Conservation (phyloP, 2,329 filamentous ascomycete genomes). For the Ophiostoma tasmaniense region DNA sequence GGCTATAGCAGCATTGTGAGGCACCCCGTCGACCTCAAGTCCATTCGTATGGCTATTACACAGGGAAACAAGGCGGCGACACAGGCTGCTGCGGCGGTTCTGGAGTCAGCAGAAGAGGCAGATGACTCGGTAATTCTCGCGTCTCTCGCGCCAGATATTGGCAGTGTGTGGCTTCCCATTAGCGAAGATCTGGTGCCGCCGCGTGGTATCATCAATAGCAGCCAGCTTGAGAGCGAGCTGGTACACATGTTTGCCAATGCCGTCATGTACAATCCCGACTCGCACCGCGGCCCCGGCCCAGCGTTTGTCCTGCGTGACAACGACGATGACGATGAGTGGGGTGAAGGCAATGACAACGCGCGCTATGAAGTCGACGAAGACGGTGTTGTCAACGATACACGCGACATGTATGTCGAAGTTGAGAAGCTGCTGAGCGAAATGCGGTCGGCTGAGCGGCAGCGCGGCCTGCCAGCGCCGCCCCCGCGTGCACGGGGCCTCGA, state of each 20-base stretch:
- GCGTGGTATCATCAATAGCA: constrained; percentile 83
- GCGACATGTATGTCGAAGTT: constrained; percentile 83
- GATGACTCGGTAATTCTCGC: not conserved
- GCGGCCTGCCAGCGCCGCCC: constrained; percentile 32
- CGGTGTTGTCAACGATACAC: constrained; percentile 76
- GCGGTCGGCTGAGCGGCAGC: constrained; percentile 60
- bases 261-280: constrained; percentile 94
- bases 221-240: constrained; percentile 84
- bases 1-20: constrained; percentile 67
- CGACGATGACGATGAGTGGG: constrained; percentile 28
- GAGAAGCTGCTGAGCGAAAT: constrained; percentile 69
- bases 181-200: constrained; percentile 74
- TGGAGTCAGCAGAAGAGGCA: constrained; percentile 45
- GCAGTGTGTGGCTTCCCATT: constrained; percentile 56
- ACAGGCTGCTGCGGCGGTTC: constrained; percentile 51
- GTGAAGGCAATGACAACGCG: constrained; percentile 35
- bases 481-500: constrained; percentile 20
- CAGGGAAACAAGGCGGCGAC: constrained; percentile 60
- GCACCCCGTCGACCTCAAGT: constrained; percentile 68
- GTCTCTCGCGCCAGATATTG: constrained; percentile 29
- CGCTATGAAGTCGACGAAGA: constrained; percentile 68
- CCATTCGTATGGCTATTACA: constrained; percentile 65
- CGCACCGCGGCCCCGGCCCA: constrained; percentile 59
- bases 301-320: constrained; percentile 44
- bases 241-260: constrained; percentile 97